phyloP scores from a whole-genome alignment of 1,139 yeast genomes.

The Ogataea hybrid region DNA sequence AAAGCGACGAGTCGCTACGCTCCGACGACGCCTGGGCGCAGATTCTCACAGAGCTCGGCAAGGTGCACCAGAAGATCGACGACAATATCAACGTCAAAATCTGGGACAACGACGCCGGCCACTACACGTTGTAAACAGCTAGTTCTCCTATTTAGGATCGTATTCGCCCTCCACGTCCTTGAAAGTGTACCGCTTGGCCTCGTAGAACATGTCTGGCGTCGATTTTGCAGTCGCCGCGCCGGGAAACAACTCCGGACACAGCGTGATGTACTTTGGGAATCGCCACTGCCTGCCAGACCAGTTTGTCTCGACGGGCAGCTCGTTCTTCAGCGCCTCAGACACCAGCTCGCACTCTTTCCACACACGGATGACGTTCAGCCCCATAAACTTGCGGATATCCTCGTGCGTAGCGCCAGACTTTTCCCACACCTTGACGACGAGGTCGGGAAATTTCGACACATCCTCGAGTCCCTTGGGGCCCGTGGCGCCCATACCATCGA shows the following conservation, averaged over 20 bases:
- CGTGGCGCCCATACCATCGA: constrained; percentile 45
- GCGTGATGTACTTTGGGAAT: constrained; percentile 35
- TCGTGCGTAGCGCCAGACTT: constrained; percentile 40
- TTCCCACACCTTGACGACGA: constrained; percentile 41
- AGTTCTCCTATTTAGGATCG: constrained; percentile 4
- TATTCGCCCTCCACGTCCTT: background rate
- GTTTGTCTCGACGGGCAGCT: constrained; percentile 37
- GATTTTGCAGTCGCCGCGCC: constrained; percentile 31
- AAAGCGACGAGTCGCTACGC: constrained; percentile 9
- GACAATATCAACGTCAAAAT: constrained; percentile 20
- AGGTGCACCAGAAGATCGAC: constrained; percentile 18
- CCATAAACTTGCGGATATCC: constrained; percentile 44
- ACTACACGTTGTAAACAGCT: constrained; percentile 10
- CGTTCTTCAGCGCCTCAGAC: constrained; percentile 27
- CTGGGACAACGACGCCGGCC: constrained; percentile 25
- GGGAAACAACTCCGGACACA: constrained; percentile 40
- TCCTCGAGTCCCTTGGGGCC: constrained; percentile 53
- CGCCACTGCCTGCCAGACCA: constrained; percentile 45
- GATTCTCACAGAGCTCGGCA: constrained; percentile 16
- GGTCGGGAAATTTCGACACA: constrained; percentile 52
- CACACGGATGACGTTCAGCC: constrained; percentile 46
- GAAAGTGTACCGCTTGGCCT: constrained; percentile 3
- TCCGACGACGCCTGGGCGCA: constrained; percentile 19
- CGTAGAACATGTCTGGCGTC: constrained; percentile 3
- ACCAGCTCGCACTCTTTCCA: constrained; percentile 46